Evolutionary conservation across 2,329 filamentous ascomycete genomes (phyloP).

Genomic region (Colletotrichum limetticola): DNA sequence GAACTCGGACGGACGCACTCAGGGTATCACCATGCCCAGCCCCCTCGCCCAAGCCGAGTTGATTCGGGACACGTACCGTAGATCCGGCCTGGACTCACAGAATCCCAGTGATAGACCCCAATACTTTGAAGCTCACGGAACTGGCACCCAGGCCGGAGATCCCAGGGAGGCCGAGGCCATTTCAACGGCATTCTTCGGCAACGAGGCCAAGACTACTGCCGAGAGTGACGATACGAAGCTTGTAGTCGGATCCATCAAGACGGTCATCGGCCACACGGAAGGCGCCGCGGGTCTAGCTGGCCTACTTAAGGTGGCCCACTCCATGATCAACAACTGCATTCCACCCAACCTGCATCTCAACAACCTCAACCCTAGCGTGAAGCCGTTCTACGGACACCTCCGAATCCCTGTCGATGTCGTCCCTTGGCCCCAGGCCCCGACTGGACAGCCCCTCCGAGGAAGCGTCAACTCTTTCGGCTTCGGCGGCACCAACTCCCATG

Average conservation of each 20-base stretch:
- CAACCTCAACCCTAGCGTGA: conserved; percentile 36
- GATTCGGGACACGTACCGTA: conserved; percentile 50
- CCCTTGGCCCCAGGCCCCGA: conserved; percentile 40
- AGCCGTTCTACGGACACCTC: conserved; percentile 38
- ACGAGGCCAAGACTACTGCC: conserved; percentile 37
- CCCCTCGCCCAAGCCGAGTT: conserved; percentile 49
- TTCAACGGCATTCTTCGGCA: conserved; percentile 42
- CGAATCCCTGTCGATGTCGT: conserved; percentile 40
- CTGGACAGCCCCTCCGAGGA: conserved; percentile 36
- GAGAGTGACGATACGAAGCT: conserved; percentile 34
- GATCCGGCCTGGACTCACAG: conserved; percentile 48
- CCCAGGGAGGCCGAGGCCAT: conserved; percentile 40
- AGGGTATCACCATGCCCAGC: conserved; percentile 52
- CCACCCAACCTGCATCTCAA: conserved; percentile 36
- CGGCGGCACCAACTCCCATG: conserved; percentile 38
- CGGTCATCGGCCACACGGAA: conserved; percentile 37
- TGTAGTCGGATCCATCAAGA: conserved; percentile 42
- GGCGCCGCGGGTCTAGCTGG: conserved; percentile 37
- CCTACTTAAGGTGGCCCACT: conserved; percentile 35
- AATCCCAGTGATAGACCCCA: conserved; percentile 46
- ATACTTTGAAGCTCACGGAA: conserved; percentile 58
- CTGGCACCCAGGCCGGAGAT: conserved; percentile 47
- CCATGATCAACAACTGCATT: conserved; percentile 35
- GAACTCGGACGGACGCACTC: conserved; percentile 54
- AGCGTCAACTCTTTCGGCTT: conserved; percentile 40